phyloP scores from a whole-genome alignment of 345 rosid species.

The Arabis hirsuta region DNA sequence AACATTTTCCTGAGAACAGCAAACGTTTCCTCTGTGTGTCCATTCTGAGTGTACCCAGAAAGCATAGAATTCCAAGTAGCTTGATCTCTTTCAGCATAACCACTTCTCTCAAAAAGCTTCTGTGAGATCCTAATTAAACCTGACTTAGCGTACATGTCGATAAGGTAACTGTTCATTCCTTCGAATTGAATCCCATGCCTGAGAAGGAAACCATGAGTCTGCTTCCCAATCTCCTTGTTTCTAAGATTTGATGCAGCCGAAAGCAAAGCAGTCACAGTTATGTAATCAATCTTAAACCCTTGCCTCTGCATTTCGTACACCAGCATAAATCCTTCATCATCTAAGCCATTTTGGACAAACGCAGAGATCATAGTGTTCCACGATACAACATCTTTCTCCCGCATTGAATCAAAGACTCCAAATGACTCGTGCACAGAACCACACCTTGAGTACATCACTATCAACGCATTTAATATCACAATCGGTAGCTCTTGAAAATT shows the following conservation, averaged over 20 bases:
- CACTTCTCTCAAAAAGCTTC: conserved; percentile 51
- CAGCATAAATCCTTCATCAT: conserved; percentile 86
- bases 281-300: conserved; percentile 61
- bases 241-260: conserved; percentile 89
- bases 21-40: conserved; percentile 62
- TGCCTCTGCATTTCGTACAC: conserved; percentile 88
- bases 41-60: conserved; percentile 81
- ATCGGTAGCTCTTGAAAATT: conserved; percentile 51
- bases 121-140: conserved; percentile 63
- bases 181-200: conserved; percentile 66
- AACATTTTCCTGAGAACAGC: conserved; percentile 61
- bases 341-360: conserved; percentile 77
- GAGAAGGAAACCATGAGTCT: conserved; percentile 78
- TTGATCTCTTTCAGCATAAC: conserved; percentile 55
- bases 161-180: conserved; percentile 81
- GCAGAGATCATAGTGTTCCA: conserved; percentile 93
- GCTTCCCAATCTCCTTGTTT: conserved; percentile 69
- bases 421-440: conserved; percentile 64
- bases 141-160: conserved; percentile 88
- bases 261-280: conserved; percentile 77
- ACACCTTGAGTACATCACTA: conserved; percentile 87
- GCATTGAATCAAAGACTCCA: conserved; percentile 67
- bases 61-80: conserved; percentile 93
- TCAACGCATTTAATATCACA: conserved; percentile 61
- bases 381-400: conserved; percentile 71